Conservation (phyloP, 169 alveolate genomes). For the Eimeria maxima region DNA sequence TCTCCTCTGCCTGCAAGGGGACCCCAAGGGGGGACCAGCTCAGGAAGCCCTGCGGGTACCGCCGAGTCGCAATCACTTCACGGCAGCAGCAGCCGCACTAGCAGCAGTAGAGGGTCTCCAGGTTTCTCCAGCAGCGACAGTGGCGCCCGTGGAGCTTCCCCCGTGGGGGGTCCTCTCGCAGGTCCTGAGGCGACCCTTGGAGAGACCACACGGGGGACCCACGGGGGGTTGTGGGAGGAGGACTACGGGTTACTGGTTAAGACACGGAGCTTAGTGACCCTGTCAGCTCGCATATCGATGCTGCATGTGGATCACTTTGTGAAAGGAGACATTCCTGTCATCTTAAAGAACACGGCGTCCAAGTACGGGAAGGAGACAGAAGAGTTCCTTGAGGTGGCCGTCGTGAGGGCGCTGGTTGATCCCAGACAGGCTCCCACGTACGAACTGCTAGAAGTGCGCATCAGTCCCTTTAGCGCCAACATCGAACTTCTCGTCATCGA, state of each 20-base stretch:
- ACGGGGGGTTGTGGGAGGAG: neutral
- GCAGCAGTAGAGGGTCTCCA: no score
- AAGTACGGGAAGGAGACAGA: constrained; percentile 55
- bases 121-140: neutral
- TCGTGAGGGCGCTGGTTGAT: constrained; percentile 83
- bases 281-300: constrained; percentile 48
- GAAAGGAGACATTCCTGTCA: constrained; percentile 94
- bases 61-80: no score
- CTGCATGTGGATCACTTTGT: constrained; percentile 92
- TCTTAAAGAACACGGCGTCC: constrained; percentile 87
- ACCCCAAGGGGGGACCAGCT: no score
- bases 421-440: constrained; percentile 90
- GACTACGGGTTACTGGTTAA: constrained; percentile 56
- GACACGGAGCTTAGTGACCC: constrained; percentile 47
- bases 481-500: constrained; percentile 94
- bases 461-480: constrained; percentile 92
- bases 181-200: no score
- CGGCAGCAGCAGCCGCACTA: no score
- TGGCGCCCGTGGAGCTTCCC: neutral
- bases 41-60: no score
- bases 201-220: neutral
- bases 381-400: constrained; percentile 81
- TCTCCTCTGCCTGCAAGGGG: no score
- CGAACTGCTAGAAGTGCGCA: constrained; percentile 88
- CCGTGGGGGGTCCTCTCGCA: no score